A percentile compares a stretch with the other conserved stretches of the same genome.
phyloP scores from a whole-genome alignment of 2,329 filamentous ascomycete genomes.

The Botrytis elliptica region DNA sequence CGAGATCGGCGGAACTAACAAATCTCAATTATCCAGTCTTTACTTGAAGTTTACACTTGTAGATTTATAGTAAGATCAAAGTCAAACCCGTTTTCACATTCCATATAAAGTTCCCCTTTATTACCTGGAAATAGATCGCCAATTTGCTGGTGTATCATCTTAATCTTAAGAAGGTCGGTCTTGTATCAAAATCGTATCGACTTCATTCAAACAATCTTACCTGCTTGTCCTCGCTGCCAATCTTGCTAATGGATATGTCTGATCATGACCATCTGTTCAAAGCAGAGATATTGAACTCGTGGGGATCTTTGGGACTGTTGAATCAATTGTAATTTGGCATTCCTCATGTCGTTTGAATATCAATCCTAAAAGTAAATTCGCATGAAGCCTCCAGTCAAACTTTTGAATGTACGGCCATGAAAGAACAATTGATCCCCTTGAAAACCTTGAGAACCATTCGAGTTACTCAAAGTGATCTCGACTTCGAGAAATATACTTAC shows the following conservation, averaged over 20 bases:
- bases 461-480: background rate
- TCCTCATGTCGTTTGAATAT: too few relatives aligned
- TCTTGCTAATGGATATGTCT: background rate
- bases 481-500: background rate
- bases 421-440: background rate
- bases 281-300: background rate
- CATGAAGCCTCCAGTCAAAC: background rate
- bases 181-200: background rate
- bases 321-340: background rate
- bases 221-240: background rate
- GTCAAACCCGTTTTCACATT: background rate
- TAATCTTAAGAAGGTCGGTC: background rate
- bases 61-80: background rate
- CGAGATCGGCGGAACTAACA: background rate
- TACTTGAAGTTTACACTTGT: background rate
- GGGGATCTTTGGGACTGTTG: too few relatives aligned
- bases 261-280: background rate
- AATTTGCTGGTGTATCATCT: background rate
- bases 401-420: background rate
- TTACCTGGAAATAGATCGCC: background rate
- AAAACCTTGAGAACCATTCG: background rate
- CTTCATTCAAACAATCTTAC: background rate
- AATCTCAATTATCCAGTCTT: background rate
- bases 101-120: background rate
- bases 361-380: background rate